Conservation (phyloP, 306 rosid species). For the Corylus heterophylla region DNA sequence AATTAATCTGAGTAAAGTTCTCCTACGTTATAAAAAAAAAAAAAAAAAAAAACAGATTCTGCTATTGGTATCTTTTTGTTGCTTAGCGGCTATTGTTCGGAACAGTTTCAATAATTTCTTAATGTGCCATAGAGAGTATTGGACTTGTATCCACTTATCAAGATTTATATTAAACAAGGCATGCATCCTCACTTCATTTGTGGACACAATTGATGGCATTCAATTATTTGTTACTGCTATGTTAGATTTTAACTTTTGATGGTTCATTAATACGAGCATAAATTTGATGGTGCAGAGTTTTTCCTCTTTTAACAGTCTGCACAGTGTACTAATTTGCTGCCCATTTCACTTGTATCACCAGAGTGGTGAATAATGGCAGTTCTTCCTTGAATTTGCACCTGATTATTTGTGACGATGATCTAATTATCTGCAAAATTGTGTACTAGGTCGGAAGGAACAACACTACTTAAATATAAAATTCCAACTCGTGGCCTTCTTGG, state of each 20-base stretch:
- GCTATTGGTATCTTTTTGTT: slow-evolving; percentile 9
- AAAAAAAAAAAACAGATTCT: too few relatives aligned
- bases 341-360: background rate
- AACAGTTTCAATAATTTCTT: slow-evolving; percentile 6
- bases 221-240: background rate
- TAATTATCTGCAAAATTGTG: slow-evolving; percentile 30
- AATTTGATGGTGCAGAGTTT: background rate
- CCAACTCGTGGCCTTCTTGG: slow-evolving; percentile 99
- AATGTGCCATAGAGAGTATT: background rate
- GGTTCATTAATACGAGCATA: background rate
- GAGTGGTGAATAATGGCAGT: background rate
- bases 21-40: too few relatives aligned
- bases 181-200: background rate
- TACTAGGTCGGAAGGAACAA: slow-evolving; percentile 84
- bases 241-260: background rate
- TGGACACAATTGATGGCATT: slow-evolving; percentile 2
- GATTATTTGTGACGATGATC: slow-evolving; percentile 11
- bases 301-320: background rate
- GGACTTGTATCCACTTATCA: background rate
- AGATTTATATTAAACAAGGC: background rate
- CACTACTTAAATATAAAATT: slow-evolving; percentile 81
- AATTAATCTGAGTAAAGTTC: too few relatives aligned
- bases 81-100: slow-evolving; percentile 1
- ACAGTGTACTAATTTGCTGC: background rate
- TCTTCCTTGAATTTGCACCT: slow-evolving; percentile 3